These are phyloP conservation scores for Epipyxis sp. DNA, from an alignment of 108 stramenopile genomes.

Conservation along the genomic window DNA sequence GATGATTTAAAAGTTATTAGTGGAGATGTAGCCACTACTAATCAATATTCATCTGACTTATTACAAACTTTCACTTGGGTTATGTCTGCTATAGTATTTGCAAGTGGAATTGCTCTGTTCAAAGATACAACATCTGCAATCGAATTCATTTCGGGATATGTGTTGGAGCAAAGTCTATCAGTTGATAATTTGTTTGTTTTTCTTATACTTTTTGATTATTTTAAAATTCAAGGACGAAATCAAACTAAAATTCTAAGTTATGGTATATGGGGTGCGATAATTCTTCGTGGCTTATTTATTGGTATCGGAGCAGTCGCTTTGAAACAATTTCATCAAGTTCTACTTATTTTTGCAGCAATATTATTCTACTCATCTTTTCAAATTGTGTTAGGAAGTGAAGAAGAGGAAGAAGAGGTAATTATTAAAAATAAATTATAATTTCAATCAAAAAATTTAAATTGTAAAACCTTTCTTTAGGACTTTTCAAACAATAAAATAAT, in stretches of 20 bases:
- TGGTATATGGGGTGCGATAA: conserved; percentile 67
- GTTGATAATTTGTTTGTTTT: conserved; percentile 89
- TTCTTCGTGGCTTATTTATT: conserved; percentile 90
- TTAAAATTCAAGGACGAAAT: conserved; percentile 52
- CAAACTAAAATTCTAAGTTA: conserved; percentile 51
- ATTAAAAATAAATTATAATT: conserved; percentile 44
- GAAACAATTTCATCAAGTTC: conserved; percentile 71
- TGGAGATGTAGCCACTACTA: no score
- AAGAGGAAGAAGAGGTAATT: conserved; percentile 46
- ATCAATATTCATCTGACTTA: no score
- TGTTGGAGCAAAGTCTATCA: conserved; percentile 76
- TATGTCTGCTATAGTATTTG: conserved; percentile 30
- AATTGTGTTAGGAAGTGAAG: conserved; percentile 42
- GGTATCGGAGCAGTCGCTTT: conserved; percentile 78
- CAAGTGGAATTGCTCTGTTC: background rate
- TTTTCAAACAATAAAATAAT: background rate
- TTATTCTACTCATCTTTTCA: conserved; percentile 46
- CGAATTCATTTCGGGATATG: conserved; percentile 80
- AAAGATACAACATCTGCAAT: conserved; percentile 33
- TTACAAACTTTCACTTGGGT: background rate
- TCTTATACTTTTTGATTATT: conserved; percentile 78
- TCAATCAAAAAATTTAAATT: no score
- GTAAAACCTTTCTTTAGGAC: background rate
- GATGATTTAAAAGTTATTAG: no score
- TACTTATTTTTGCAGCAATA: conserved; percentile 46